Base-by-base conservation (phyloP, 139 green algal species). In the Picochlorum sp. region DNA sequence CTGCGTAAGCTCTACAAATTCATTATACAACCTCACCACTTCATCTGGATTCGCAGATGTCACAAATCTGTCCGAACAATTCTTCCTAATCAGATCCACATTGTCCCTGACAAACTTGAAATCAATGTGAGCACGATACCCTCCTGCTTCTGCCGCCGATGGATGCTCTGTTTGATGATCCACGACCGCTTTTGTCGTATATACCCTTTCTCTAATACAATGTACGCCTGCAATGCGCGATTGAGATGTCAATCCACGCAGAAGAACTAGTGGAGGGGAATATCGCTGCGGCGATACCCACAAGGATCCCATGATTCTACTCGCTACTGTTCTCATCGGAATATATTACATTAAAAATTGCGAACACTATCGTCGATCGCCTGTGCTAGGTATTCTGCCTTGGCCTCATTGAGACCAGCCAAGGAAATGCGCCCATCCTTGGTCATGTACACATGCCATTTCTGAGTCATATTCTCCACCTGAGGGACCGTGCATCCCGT, bases 381-480 rank as follows among this genome's bases (percentile, higher is more conserved):
- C n/a, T 92, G 69, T 1, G 94, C 94, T 47, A 99, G 77, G 79
- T 95, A 95, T 14, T 87, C 82, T 11, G 82, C 76, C 80, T 95
- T 96, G 37, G 82, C 75, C 2, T 60, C 64, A 15, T 71, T 71
- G n/a, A 99, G 84, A 13, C 94, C 94, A 4, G 94, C 94, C 66
- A 99, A 72, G 1, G 81, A 93, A 67, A 99, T 95, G 58, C 94
- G 86, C 18, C 94, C 94, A 71, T 99, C 92, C 30, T 85, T 86
- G 6, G 92, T 98, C 91, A 97, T 97, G 84, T 90, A 99, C 8
- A 98, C 66, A 32, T 90, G 80, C 74, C 89, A 86, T 77, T 95
- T 94, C 63, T 89, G 87, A 38, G 84, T 96, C 90, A 99, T 97
- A 81, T 94, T 90, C 45, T 95, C 87, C 26, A 96, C 89, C 77